Conservation (phyloP, 345 rosid genomes). For the Boechera divaricarpa region DNA sequence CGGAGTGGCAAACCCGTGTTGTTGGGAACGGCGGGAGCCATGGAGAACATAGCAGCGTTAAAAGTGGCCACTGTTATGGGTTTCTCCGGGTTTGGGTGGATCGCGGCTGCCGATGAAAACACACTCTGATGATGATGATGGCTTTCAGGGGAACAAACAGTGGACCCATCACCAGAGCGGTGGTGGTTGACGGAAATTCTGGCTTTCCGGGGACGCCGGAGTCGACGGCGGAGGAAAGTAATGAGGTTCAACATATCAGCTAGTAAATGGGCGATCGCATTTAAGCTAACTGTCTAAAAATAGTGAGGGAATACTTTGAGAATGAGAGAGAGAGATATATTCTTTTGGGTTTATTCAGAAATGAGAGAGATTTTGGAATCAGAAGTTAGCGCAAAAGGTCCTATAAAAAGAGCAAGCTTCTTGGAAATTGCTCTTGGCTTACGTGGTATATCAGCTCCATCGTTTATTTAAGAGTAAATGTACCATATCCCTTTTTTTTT, state of each 20-base stretch:
- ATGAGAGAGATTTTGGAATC: neutral
- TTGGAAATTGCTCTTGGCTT: slow-evolving; percentile 27
- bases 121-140: neutral
- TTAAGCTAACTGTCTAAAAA: slow-evolving; percentile 1
- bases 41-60: slow-evolving; percentile 87
- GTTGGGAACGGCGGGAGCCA: slow-evolving; percentile 86
- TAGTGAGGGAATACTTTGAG: neutral
- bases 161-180: slow-evolving; percentile 34
- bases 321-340: slow-evolving; percentile 1
- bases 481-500: too few species aligned
- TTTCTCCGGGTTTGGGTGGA: slow-evolving; percentile 46
- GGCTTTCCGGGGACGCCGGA: slow-evolving; percentile 56
- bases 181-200: slow-evolving; percentile 50
- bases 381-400: neutral
- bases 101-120: slow-evolving; percentile 50
- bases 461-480: neutral
- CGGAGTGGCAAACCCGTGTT: slow-evolving; percentile 43
- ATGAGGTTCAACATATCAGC: slow-evolving; percentile 63
- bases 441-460: slow-evolving; percentile 28
- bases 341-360: neutral
- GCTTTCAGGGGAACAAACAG: slow-evolving; percentile 12
- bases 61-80: slow-evolving; percentile 78
- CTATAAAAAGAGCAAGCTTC: slow-evolving; percentile 27
- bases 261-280: slow-evolving; percentile 37
- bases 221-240: slow-evolving; percentile 70